Base-by-base conservation (phyloP, 768 basidiomycete genomes). In the Trametes villosa region DNA sequence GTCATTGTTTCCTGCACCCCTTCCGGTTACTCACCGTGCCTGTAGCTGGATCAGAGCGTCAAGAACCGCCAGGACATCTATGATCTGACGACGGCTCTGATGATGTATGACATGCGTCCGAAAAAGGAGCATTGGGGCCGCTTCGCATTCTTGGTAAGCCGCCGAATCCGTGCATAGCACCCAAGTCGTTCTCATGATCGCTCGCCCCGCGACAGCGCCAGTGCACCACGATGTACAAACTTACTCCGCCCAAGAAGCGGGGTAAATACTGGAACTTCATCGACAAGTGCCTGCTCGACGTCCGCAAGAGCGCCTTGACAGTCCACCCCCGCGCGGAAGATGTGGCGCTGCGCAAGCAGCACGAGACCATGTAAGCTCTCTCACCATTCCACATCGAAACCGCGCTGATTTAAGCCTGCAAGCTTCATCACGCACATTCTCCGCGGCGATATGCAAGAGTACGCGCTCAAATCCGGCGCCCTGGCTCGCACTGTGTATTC, bases 61-160 rank as follows among this genome's bases (percentile, higher is more conserved):
- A 62, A 52, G 54, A 62, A 56, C 9, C 15, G 55, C 22, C 29
- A 56, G 33, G 60, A 62, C 38, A 62, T 62, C 18, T 62, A 56
- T 31, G n/a, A 47, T 24, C 55, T 57, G 9, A 62, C 60, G 3
- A 42, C 15, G 1, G 7, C 44, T 4, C 26, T 63, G 22, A 31
- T 63, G 34, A 54, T 54, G 29, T 58, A 58, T n/a, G 57, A 53
- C 4, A 53, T 63, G 26, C 38, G 34, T 15, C n/a, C 62, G 1
- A 45, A 36, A 20, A 46, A 24, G 11, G 50, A 51, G 27, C 62
- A 63, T 22, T 63, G 42, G 47, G 60, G 51, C 1, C 54, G 60
- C 9, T 51, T 62, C 18, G 55, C 61, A 24, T 62, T 62, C 20
- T 33, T 59, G 34, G 52, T 54, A 40, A n/a, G 62, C 34, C n/a